Percentiles rank a stretch among this genome's conserved stretches.
phyloP scores from a whole-genome alignment of 192 early-diverging fungal genomes.

The Coemansia sp. region DNA sequence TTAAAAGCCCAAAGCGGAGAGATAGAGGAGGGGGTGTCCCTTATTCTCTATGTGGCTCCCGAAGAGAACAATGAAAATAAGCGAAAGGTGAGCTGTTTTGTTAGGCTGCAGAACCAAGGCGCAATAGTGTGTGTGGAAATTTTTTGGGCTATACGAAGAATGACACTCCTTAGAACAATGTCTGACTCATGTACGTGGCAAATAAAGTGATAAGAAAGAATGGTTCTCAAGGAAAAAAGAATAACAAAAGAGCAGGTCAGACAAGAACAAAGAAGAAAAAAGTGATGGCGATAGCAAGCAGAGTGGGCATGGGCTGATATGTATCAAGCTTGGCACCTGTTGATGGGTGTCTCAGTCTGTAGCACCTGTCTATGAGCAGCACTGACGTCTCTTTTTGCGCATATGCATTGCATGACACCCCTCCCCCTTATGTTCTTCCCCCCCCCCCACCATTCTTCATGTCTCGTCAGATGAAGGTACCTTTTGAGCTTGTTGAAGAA shows the following conservation, averaged over 20 bases:
- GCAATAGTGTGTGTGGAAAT: background rate
- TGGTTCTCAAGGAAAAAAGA: constrained; percentile 5
- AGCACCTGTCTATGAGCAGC: background rate
- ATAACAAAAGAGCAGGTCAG: background rate
- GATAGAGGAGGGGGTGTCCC: background rate
- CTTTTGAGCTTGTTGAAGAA: background rate
- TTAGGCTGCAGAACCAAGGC: constrained; percentile 5
- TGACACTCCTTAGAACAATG: constrained; percentile 2
- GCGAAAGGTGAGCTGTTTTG: background rate
- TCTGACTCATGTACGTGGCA: constrained; percentile 9
- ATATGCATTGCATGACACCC: constrained; percentile 7
- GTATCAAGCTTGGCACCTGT: background rate
- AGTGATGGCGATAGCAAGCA: background rate
- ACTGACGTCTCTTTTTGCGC: constrained; percentile 9
- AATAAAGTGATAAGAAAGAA: constrained; percentile 7
- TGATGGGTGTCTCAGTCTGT: background rate
- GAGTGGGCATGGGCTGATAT: background rate
- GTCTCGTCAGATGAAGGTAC: background rate
- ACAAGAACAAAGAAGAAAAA: background rate
- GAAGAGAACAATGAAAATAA: background rate
- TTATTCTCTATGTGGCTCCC: constrained; percentile 3
- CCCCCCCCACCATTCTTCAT: background rate
- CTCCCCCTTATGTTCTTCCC: background rate
- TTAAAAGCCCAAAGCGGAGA: constrained; percentile 1
- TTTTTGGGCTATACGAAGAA: background rate